Evolutionary conservation across 345 rosid species (phyloP).

Genomic region (Gossypium herbaceum): DNA sequence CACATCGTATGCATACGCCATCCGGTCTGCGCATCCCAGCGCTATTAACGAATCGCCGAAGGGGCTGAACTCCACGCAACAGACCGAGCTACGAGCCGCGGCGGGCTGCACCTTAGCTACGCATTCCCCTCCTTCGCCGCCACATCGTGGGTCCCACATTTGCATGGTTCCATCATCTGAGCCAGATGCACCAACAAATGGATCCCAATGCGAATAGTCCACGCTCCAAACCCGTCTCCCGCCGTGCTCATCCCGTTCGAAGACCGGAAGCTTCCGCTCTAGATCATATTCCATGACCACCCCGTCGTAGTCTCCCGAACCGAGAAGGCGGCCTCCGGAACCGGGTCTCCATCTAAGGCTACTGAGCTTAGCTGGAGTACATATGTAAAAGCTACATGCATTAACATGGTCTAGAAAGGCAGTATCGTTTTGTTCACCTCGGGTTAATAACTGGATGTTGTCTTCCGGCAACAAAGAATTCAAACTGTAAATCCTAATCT

Average conservation of each 20-base stretch:
- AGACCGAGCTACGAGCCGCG: slow-evolving; percentile 34
- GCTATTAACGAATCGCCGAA: slow-evolving; percentile 46
- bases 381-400: slow-evolving; percentile 53
- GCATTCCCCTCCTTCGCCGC: slow-evolving; percentile 38
- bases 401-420: slow-evolving; percentile 37
- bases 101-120: slow-evolving; percentile 52
- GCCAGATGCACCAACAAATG: slow-evolving; percentile 67
- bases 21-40: slow-evolving; percentile 72
- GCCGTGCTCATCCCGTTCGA: slow-evolving; percentile 93
- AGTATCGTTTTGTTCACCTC: not conserved
- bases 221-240: slow-evolving; percentile 91
- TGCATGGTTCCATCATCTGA: slow-evolving; percentile 89
- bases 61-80: slow-evolving; percentile 78
- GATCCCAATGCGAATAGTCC: slow-evolving; percentile 53
- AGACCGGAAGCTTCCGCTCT: slow-evolving; percentile 51
- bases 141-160: slow-evolving; percentile 69
- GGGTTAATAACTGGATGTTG: not conserved
- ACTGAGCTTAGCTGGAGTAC: slow-evolving; percentile 89
- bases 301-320: slow-evolving; percentile 90
- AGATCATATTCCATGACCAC: slow-evolving; percentile 80
- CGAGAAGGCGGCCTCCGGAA: slow-evolving; percentile 46
- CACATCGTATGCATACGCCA: slow-evolving; percentile 66
- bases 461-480: slow-evolving; percentile 29
- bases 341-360: slow-evolving; percentile 74
- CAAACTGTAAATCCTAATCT: slow-evolving; percentile 56